Evolutionary conservation across 148 eudicot genomes (phyloP), one percentile per base, ranked within the genome.

Genomic region (Vaccinium darrowii): DNA sequence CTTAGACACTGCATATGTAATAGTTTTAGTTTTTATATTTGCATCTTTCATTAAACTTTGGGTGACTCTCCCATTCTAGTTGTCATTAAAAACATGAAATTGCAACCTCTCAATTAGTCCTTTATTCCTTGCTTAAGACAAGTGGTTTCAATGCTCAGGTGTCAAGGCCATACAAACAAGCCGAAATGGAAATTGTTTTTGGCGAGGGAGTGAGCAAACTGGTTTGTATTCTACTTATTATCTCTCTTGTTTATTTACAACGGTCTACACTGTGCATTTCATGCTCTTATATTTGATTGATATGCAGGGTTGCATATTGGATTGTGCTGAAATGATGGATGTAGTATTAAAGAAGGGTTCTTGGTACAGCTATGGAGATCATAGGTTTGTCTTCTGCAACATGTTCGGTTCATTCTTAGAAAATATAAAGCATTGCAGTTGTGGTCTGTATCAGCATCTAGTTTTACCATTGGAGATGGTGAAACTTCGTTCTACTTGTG

Each of bases 121-220:
- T 79, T 25, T 65, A 50, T 63, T 62, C 73, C 75, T 30, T 82
- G 84, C 54, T 74, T 53, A 30, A 71, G 63, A 53, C 63, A 27
- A 16, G 21, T 54, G 79, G 51, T 73, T 5, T 83, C 30, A 19
- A 52, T 81, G 79, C 83, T 50, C 86, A 96, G 99, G 99, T 96
- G 53, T 96, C 99, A 75, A 93, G 99, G 89, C 99, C 99, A 49
- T 96, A 96, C 92, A 96, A 92, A 88, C 99, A 96, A 88, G 99
- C 99, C 76, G 99, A 96, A 85, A 93, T 96, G 89, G 99, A 96
- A 86, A 96, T 96, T 84, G 93, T 91, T 81, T 96, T 96, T 88
- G 99, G 99, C 21, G 98, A 96, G 86, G 99, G 99, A 84, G 99
- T 93, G 84, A 92, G 98, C 91, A 90, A 94, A 82, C 89, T 96